These are phyloP conservation scores for Citrus sp. DNA, from an alignment of 345 rosid species.

Conservation along the genomic window DNA sequence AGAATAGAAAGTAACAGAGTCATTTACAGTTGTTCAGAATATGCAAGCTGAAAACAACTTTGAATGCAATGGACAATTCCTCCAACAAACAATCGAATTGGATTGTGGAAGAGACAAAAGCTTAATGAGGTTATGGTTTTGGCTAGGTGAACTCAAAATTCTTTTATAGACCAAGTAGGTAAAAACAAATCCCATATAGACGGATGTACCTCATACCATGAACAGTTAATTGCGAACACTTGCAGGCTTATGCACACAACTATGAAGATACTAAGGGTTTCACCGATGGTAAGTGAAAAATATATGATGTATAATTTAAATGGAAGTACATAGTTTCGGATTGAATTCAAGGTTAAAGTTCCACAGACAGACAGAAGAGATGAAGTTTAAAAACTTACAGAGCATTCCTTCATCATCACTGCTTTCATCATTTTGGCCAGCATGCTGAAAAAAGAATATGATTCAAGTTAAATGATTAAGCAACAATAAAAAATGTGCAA, in stretches of 20 bases:
- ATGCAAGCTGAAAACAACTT: neutral
- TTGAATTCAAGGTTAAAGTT: neutral
- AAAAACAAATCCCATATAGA: neutral
- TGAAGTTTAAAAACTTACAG: slow-evolving; percentile 54
- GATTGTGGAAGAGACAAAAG: neutral
- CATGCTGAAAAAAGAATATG: slow-evolving; percentile 46
- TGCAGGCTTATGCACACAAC: neutral
- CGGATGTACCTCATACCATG: neutral
- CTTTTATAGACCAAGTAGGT: neutral
- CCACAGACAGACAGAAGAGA: neutral
- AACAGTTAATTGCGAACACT: neutral
- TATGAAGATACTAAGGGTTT: neutral
- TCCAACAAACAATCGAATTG: neutral
- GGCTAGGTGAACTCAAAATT: neutral
- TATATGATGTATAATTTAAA: neutral
- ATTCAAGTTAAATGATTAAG: slow-evolving; percentile 1
- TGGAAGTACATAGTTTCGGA: neutral
- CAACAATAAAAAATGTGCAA: neutral
- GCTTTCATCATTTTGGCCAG: slow-evolving; percentile 55
- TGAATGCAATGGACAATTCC: neutral
- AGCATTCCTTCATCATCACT: slow-evolving; percentile 93
- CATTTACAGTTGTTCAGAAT: neutral
- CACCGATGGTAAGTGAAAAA: neutral
- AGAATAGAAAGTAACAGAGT: neutral
- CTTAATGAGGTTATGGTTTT: neutral